Evolutionary conservation across 1,284 basidiomycete species (phyloP), one percentile per base, ranked within the genome.

Genomic region (Crucibulum parvulum): DNA sequence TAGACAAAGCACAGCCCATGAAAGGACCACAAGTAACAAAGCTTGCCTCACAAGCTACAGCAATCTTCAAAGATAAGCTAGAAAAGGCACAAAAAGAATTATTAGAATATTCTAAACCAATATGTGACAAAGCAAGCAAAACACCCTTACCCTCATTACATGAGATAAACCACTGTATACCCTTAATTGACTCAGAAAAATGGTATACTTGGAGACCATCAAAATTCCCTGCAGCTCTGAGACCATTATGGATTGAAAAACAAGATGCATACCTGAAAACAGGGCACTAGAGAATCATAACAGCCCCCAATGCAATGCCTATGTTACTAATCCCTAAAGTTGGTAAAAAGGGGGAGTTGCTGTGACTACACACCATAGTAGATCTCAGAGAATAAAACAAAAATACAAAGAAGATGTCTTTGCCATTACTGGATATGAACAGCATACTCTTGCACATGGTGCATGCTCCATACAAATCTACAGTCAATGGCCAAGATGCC

Each of bases 401-500:
- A 4, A 72, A 72, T 46, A 71, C 65, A 0, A 24, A 45, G 0
- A 68, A 68, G 35, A 10, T 66, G 31, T 39, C 63, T 0, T 66
- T 66, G 4, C 65, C 63, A 1, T 41, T 72, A 6, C 71, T 67
- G 0, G 72, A 75, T 24, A 70, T 72, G 2, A 63, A 79, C 7
- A 66, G 64, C 0, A 78, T 81, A 3, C 46, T 77, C 0, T 5
- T 57, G 0, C 36, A 58, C 0, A 69, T 73, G 0, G 57, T 69
- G 0, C 18, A 64, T 4, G 56, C 66, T 0, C 55, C 60, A 9
- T 76, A 72, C 39, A n/a, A 63, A 1, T 72, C 71, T 0, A 52
- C 72, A 0, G 67, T 80, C 0, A 72, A 80, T 59, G 67, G 71
- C 0, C 61, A 71, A 15, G 74, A 78, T 55, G 71, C 74, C 0